These are phyloP conservation scores for Cyberlindnera veronae DNA, from an alignment of 805 yeast genomes.

Conservation along the genomic window DNA sequence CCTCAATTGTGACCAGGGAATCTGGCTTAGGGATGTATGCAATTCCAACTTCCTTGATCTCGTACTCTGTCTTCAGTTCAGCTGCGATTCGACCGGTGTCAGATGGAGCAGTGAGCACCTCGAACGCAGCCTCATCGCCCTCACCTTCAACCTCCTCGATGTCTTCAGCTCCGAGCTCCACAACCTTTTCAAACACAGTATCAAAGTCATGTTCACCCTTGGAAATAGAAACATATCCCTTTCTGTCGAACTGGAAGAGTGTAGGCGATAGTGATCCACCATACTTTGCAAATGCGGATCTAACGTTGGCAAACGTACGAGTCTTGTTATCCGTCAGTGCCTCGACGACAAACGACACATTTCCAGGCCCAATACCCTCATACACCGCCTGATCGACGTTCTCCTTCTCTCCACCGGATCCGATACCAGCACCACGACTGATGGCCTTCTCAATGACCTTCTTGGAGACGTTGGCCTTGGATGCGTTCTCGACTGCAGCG, in stretches of 20 bases:
- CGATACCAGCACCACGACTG: conserved; percentile 75
- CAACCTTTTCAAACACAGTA: conserved; percentile 64
- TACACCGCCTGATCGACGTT: conserved; percentile 58
- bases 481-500: conserved; percentile 76
- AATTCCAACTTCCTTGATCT: conserved; percentile 67
- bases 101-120: conserved; percentile 60
- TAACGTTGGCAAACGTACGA: conserved; percentile 71
- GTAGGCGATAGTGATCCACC: conserved; percentile 76
- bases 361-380: conserved; percentile 93
- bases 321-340: conserved; percentile 87
- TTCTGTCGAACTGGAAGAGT: conserved; percentile 68
- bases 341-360: conserved; percentile 80
- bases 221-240: conserved; percentile 66
- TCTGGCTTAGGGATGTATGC: conserved; percentile 65
- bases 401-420: conserved; percentile 40
- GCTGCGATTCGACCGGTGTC: conserved; percentile 62
- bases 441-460: conserved; percentile 85
- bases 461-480: conserved; percentile 71
- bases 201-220: conserved; percentile 46
- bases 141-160: conserved; percentile 47
- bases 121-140: conserved; percentile 31
- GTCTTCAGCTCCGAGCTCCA: conserved; percentile 77
- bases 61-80: conserved; percentile 48
- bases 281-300: conserved; percentile 68
- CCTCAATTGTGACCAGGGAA: conserved; percentile 48